These are phyloP conservation scores for Annulohypoxylon moriforme DNA, from an alignment of 495 filamentous ascomycete genomes.

Conservation along the genomic window DNA sequence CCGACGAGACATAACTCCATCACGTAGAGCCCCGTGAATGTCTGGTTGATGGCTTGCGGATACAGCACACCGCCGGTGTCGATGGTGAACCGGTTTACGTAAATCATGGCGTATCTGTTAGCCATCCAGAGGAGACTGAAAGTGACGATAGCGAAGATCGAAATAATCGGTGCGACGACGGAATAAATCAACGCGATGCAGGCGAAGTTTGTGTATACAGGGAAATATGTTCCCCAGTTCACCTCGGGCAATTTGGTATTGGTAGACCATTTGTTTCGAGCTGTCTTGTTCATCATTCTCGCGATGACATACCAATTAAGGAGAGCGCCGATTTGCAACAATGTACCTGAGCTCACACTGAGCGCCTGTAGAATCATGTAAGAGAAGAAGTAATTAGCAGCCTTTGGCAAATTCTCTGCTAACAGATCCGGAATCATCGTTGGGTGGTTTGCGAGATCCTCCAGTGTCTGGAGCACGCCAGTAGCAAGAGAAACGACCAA, in stretches of 20 bases:
- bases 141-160: constrained; percentile 93
- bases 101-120: constrained; percentile 95
- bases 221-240: constrained; percentile 94
- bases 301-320: constrained; percentile 83
- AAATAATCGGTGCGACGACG: constrained; percentile 88
- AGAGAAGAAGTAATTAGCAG: constrained; percentile 96
- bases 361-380: constrained; percentile 97
- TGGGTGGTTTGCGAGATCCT: constrained; percentile 68
- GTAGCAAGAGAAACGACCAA: constrained; percentile 89
- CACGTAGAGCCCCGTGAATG: constrained; percentile 93
- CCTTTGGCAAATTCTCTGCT: constrained; percentile 84
- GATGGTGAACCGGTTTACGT: constrained; percentile 88
- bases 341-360: constrained; percentile 86
- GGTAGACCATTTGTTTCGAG: constrained; percentile 87
- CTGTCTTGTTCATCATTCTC: constrained; percentile 84
- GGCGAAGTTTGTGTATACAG: constrained; percentile 93
- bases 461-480: constrained; percentile 76
- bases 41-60: constrained; percentile 93
- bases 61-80: constrained; percentile 96
- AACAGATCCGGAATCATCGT: constrained; percentile 73
- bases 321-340: constrained; percentile 84
- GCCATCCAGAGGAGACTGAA: constrained; percentile 96
- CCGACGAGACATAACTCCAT: constrained; percentile 94
- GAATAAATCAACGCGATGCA: constrained; percentile 95
- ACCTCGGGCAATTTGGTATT: constrained; percentile 82